These are phyloP conservation scores for Aspergillus sp. DNA, from an alignment of 2,329 filamentous ascomycete genomes.

Conservation along the genomic window DNA sequence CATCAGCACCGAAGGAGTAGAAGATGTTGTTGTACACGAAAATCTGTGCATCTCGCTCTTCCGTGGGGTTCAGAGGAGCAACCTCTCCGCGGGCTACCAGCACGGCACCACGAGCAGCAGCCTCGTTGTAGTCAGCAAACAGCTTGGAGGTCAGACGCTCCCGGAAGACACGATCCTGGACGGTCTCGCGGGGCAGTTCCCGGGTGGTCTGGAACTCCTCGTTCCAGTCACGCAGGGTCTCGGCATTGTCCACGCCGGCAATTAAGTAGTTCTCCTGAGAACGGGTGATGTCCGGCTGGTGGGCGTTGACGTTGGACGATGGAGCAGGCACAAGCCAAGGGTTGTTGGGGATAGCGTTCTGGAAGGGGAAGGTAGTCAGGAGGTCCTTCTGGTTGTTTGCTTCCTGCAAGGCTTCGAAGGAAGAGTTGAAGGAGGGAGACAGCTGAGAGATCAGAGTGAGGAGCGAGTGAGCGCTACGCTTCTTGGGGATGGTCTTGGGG, in stretches of 20 bases:
- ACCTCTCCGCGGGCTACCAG: constrained; percentile 91
- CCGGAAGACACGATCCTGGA: constrained; percentile 94
- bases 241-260: constrained; percentile 86
- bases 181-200: constrained; percentile 87
- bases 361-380: constrained; percentile 89
- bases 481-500: constrained; percentile 76
- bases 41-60: constrained; percentile 89
- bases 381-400: constrained; percentile 83
- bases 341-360: constrained; percentile 86
- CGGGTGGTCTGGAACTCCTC: constrained; percentile 97
- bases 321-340: constrained; percentile 83
- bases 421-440: constrained; percentile 76
- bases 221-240: constrained; percentile 96
- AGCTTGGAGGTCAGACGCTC: constrained; percentile 93
- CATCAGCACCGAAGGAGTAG: constrained; percentile 97
- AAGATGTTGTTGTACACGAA: constrained; percentile 99
- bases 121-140: constrained; percentile 96
- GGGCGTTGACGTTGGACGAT: constrained; percentile 61
- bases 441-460: constrained; percentile 74
- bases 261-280: constrained; percentile 92
- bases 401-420: constrained; percentile 78
- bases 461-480: constrained; percentile 77
- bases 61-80: constrained; percentile 89
- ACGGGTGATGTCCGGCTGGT: constrained; percentile 80
- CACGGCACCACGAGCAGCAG: constrained; percentile 86